Conservation (phyloP, 305 asterid species). For the Rubia occidens region DNA sequence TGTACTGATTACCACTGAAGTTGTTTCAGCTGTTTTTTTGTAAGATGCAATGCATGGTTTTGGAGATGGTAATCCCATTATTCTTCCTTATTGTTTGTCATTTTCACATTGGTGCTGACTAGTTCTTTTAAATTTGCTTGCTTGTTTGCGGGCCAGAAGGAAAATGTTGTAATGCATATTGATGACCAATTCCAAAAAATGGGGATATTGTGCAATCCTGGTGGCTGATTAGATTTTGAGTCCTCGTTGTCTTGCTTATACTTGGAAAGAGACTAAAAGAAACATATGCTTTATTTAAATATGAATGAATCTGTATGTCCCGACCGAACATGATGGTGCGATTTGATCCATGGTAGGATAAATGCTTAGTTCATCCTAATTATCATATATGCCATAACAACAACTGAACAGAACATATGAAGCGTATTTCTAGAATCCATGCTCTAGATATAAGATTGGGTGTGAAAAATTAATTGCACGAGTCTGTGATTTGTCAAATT, state of each 20-base stretch:
- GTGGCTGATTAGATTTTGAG: neutral
- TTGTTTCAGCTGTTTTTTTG: neutral
- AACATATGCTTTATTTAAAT: neutral
- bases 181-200: neutral
- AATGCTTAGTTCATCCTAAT: neutral
- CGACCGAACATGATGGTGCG: neutral
- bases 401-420: neutral
- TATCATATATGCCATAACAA: neutral
- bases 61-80: neutral
- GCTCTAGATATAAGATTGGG: no score
- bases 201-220: neutral
- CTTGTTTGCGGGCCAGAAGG: neutral
- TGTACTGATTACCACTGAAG: constrained; percentile 7
- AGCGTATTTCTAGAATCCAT: neutral
- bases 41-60: neutral
- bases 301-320: neutral
- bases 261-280: neutral
- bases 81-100: neutral
- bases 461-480: neutral
- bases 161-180: neutral
- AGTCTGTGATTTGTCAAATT: neutral
- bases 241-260: no score
- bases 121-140: neutral
- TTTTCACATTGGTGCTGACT: neutral
- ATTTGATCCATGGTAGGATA: neutral